A percentile compares a stretch with the other conserved stretches of the same genome.
Evolutionary conservation across 2,329 filamentous ascomycete genomes (phyloP).

Genomic region (Aureobasidium subglaciale): DNA sequence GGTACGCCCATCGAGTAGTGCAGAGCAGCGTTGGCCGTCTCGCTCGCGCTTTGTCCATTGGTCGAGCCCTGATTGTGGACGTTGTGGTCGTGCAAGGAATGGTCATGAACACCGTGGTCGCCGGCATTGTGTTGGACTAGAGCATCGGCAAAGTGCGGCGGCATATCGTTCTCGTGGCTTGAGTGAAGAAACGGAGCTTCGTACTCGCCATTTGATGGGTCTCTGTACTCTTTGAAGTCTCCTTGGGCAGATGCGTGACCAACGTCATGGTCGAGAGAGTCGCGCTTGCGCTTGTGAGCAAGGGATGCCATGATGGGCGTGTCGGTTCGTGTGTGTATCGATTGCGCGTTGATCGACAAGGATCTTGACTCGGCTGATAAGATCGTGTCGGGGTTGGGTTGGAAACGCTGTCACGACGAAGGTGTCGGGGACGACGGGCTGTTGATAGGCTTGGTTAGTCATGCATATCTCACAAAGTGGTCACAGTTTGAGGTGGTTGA

Average conservation of each 20-base stretch:
- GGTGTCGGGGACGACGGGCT: too few relatives aligned
- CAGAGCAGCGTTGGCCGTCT: conserved; percentile 54
- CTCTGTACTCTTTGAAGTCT: conserved; percentile 17
- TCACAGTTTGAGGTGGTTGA: not conserved
- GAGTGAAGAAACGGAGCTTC: conserved; percentile 28
- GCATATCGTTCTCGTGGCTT: conserved; percentile 35
- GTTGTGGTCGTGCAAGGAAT: conserved; percentile 24
- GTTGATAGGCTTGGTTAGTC: not conserved
- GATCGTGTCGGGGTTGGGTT: too few relatives aligned
- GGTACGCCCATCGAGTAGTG: conserved; percentile 51
- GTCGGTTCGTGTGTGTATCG: not conserved
- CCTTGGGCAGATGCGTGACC: conserved; percentile 25
- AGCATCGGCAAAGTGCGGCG: conserved; percentile 30
- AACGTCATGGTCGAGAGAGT: conserved; percentile 37
- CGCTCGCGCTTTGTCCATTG: conserved; percentile 43
- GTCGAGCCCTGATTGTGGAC: conserved; percentile 17
- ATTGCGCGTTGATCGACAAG: not conserved
- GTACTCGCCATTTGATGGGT: conserved; percentile 25
- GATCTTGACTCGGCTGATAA: too few relatives aligned
- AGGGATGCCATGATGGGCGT: conserved; percentile 21
- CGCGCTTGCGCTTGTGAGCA: conserved; percentile 41
- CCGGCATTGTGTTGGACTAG: conserved; percentile 27
- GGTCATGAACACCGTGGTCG: conserved; percentile 19
- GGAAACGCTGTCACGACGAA: too few relatives aligned
- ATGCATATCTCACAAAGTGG: not conserved